Base-by-base conservation (phyloP, 208 protist genomes). In the Wallacemonas sp. region DNA sequence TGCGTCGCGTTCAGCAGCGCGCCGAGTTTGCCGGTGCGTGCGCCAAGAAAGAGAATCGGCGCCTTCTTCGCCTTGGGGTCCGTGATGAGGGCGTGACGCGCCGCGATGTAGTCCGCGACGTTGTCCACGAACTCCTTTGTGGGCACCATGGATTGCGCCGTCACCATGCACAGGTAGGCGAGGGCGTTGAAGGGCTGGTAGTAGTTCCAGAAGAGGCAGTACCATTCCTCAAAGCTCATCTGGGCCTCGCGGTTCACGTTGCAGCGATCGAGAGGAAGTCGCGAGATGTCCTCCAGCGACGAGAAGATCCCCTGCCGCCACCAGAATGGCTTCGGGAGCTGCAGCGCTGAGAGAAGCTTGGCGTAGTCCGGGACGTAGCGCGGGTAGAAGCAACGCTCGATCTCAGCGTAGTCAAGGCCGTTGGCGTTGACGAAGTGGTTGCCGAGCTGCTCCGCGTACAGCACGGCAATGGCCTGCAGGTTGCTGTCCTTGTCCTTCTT, bases 181-280 rank as follows among this genome's bases (percentile, higher is more conserved):
- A 92, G 58, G 16, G 80, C 55, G 70, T 83, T 89, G 67, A 93
- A 90, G 4, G 90, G 86, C 44, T 85, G 80, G 65, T 88, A 88
- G 72, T 95, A 95, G 68, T 95, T 95, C 85, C 85, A 93, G 46
- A 95, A 92, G 44, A 95, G 83, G n/a, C 68, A 83, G 64, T 90
- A 93, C 85, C 85, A 95, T 72, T 95, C 87, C 61, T 91, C 82
- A 67, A 93, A 95, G 52, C 48, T 85, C 60, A 95, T 43, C 43
- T 72, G 23, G 0, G 80, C 65, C 70, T 88, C 74, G 41, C 79
- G 80, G 32, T 89, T 83, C 19, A 62, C 63, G 64, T 90, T 81
- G 72, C 85, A 92, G 32, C 79, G 74, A 56, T 91, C 85, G 3
- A 95, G 79, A 27, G 90, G 87, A 44, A 93, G 75, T 3, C 90